These are phyloP conservation scores for Rachicladosporium sp. DNA, from an alignment of 2,329 filamentous ascomycete species.

Conservation along the genomic window DNA sequence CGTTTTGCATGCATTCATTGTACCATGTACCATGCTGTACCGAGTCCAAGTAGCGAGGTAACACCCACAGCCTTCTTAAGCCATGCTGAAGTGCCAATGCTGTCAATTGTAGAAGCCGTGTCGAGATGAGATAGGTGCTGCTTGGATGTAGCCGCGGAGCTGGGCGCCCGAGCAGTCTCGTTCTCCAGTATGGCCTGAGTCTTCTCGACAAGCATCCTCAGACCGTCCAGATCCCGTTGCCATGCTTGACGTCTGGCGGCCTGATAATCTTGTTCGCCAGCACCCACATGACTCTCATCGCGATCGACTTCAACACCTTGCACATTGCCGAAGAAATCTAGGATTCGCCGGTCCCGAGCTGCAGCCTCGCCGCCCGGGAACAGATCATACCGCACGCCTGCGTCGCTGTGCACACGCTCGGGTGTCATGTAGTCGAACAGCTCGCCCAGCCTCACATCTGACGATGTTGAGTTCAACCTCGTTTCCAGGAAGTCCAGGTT, in stretches of 20 bases:
- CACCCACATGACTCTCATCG: conserved; percentile 24
- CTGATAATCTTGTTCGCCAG: conserved; percentile 16
- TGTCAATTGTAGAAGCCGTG: conserved; percentile 24
- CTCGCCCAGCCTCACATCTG: conserved; percentile 82
- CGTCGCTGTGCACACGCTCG: conserved; percentile 84
- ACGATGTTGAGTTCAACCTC: conserved; percentile 72
- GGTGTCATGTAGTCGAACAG: conserved; percentile 94
- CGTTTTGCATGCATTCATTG: background rate
- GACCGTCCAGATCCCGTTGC: conserved; percentile 61
- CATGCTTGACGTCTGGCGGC: conserved; percentile 25
- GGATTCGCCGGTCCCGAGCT: conserved; percentile 68
- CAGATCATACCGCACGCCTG: conserved; percentile 88
- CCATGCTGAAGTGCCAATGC: conserved; percentile 15
- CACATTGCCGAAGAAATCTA: conserved; percentile 97
- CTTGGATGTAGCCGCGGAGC: conserved; percentile 14
- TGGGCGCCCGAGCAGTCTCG: conserved; percentile 3
- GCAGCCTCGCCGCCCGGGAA: conserved; percentile 72
- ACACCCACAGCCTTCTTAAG: conserved; percentile 28
- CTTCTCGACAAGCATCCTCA: conserved; percentile 44
- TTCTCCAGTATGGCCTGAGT: conserved; percentile 8
- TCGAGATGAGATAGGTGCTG: conserved; percentile 6
- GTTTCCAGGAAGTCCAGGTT: conserved; percentile 93
- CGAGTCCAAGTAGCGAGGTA: conserved; percentile 27
- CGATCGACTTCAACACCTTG: conserved; percentile 81
- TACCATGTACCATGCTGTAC: conserved; percentile 27